Conservation (phyloP, 1,284 basidiomycete species). For the Ganoderma sinense region DNA sequence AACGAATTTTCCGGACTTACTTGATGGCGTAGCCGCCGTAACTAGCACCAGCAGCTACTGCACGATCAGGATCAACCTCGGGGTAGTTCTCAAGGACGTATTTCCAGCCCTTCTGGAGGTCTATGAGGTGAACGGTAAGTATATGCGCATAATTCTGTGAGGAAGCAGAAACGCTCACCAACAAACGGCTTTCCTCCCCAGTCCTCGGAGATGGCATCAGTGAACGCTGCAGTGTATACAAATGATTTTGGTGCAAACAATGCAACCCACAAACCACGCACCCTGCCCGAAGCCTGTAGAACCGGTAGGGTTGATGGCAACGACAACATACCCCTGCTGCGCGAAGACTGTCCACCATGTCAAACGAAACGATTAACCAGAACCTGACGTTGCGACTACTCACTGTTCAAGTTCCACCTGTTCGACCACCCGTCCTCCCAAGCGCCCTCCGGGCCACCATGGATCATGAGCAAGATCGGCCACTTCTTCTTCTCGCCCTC, state of each 20-base stretch:
- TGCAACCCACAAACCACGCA: slow-evolving; percentile 34
- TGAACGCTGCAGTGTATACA: slow-evolving; percentile 70
- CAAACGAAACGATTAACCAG: not conserved
- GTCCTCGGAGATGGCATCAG: slow-evolving; percentile 78
- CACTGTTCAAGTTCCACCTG: slow-evolving; percentile 88
- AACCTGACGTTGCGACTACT: slow-evolving; percentile 15
- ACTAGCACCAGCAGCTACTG: slow-evolving; percentile 83
- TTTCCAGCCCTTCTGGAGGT: slow-evolving; percentile 81
- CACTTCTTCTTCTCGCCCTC: slow-evolving; percentile 74
- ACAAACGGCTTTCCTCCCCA: slow-evolving; percentile 90
- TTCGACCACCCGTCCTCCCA: slow-evolving; percentile 89
- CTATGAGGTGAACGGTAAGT: slow-evolving; percentile 41
- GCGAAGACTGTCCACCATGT: slow-evolving; percentile 64
- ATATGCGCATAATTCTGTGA: no score
- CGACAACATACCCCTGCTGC: slow-evolving; percentile 85
- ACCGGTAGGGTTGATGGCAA: slow-evolving; percentile 90
- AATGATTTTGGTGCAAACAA: not conserved
- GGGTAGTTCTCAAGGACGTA: slow-evolving; percentile 74
- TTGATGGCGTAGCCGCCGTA: slow-evolving; percentile 89
- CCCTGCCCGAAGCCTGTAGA: slow-evolving; percentile 90
- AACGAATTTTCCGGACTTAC: slow-evolving; percentile 46
- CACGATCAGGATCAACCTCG: slow-evolving; percentile 83
- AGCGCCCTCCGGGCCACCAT: slow-evolving; percentile 83
- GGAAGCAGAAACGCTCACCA: slow-evolving; percentile 6
- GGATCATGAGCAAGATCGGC: slow-evolving; percentile 78